Evolutionary conservation across 129 eudicot species (phyloP).

Genomic region (Dittrichia graveolens): DNA sequence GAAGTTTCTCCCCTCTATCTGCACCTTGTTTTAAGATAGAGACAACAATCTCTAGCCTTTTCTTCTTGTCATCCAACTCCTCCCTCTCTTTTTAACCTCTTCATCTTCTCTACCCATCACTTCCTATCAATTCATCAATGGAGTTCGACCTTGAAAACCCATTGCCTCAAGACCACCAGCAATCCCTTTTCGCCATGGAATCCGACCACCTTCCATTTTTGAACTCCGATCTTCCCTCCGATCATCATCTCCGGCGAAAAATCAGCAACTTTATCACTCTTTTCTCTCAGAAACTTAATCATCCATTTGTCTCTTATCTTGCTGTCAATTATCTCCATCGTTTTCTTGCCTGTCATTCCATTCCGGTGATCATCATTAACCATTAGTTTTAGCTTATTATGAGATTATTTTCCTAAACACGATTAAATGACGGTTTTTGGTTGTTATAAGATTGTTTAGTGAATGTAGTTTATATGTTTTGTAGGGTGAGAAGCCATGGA

Average conservation of each 20-base stretch:
- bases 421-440: neutral
- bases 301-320: slow-evolving; percentile 53
- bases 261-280: slow-evolving; percentile 4
- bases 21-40: slow-evolving; percentile 29
- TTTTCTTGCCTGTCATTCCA: slow-evolving; percentile 39
- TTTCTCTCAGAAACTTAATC: slow-evolving; percentile 36
- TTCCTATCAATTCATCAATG: slow-evolving; percentile 31
- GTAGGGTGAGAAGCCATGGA: slow-evolving; percentile 60
- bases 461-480: neutral
- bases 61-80: slow-evolving; percentile 36
- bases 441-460: neutral
- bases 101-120: slow-evolving; percentile 1
- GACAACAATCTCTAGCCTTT: slow-evolving; percentile 45
- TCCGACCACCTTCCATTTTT: slow-evolving; percentile 50
- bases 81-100: slow-evolving; percentile 20
- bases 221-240: slow-evolving; percentile 12
- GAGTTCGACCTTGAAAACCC: slow-evolving; percentile 61
- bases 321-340: slow-evolving; percentile 62
- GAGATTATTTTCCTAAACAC: neutral
- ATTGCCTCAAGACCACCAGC: slow-evolving; percentile 25
- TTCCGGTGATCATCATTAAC: slow-evolving; percentile 36
- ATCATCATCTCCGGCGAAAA: slow-evolving; percentile 34
- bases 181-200: slow-evolving; percentile 42
- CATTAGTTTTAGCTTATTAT: neutral
- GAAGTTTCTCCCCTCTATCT: slow-evolving; percentile 41